Evolutionary conservation across 2,329 filamentous ascomycete genomes (phyloP), one percentile per base, ranked within the genome.

Genomic region (Decorospora gaudefroyi): DNA sequence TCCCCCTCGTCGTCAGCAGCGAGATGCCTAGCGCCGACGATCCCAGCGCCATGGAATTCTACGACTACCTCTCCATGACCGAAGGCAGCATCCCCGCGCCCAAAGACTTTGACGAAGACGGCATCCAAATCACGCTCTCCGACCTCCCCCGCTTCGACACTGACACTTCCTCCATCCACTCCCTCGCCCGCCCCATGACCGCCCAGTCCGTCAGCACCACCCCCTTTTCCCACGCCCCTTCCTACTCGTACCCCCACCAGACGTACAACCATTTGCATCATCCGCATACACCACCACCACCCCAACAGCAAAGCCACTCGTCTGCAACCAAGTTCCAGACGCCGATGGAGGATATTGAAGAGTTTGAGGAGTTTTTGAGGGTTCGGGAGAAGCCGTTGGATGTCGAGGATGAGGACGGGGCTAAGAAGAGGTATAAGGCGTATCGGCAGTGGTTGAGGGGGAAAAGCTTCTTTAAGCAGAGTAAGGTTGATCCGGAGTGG

Each of bases 401-500:
- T 2, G 92, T 97, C 10, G 85, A 84, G 1, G 86, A 91, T 30
- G 91, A 95, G 62, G 93, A 97, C 69, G 79, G 84, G 31, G 79
- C 81, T 27, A 97, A 95, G 80, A 96, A 97, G 78, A 79, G 93
- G 58, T 99, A 99, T 71, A 97, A 96, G 73, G 88, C 91, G 7
- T 99, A 99, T 72, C 77, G 86, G 62, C 95, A 96, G 72, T 99
- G 93, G 92, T 76, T 99, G 64, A 81, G 85, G 51, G 92, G 92
- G 12, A 97, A 96, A 76, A 96, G 90, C 61, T 80, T 97, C 62
- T 97, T 97, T 70, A 97, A 97, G 73, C 91, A 96, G 77, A 77
- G 75, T 49, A 78, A 78, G 57, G 74, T 78, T 26, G 76, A 78
- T 71, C 75, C 75, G 1, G 75, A 78, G 64, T 77, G 66, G 67